These are phyloP conservation scores for Ophiostoma piceae DNA, from an alignment of 2,329 filamentous ascomycete species.

Conservation along the genomic window DNA sequence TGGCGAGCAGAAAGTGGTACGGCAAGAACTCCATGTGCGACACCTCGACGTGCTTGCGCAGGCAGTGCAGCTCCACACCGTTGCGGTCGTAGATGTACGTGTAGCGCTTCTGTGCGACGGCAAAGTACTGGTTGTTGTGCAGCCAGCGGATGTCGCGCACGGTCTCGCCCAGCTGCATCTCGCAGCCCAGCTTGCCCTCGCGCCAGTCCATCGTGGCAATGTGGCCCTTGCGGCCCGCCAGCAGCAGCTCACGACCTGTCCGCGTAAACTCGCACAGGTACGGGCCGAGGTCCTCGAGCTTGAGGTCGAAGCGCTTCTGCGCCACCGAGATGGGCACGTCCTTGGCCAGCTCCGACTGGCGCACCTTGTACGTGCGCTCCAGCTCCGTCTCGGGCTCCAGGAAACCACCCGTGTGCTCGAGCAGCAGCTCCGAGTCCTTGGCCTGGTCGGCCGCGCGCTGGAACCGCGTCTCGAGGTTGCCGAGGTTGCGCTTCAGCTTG, in stretches of 20 bases:
- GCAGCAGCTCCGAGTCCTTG: slow-evolving; percentile 90
- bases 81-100: slow-evolving; percentile 93
- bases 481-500: slow-evolving; percentile 78
- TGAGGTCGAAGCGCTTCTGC: slow-evolving; percentile 88
- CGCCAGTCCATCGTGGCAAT: slow-evolving; percentile 96
- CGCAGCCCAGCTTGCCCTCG: slow-evolving; percentile 82
- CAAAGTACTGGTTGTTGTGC: slow-evolving; percentile 91
- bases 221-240: slow-evolving; percentile 89
- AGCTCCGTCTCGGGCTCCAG: slow-evolving; percentile 83
- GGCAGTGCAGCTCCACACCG: slow-evolving; percentile 85
- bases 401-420: slow-evolving; percentile 81
- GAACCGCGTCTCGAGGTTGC: slow-evolving; percentile 74
- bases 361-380: slow-evolving; percentile 86
- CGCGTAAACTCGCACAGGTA: slow-evolving; percentile 85
- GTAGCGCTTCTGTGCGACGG: slow-evolving; percentile 91
- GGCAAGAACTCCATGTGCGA: slow-evolving; percentile 92
- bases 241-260: slow-evolving; percentile 78
- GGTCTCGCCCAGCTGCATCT: slow-evolving; percentile 80
- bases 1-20: slow-evolving; percentile 90
- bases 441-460: slow-evolving; percentile 74
- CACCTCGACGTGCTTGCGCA: slow-evolving; percentile 86
- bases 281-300: slow-evolving; percentile 74
- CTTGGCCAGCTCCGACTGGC: slow-evolving; percentile 75
- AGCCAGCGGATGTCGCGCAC: slow-evolving; percentile 85
- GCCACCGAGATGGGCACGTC: slow-evolving; percentile 76